Evolutionary conservation across 2,329 filamentous ascomycete genomes (phyloP), one percentile per base, ranked within the genome.

Genomic region (Lachnellula arida): DNA sequence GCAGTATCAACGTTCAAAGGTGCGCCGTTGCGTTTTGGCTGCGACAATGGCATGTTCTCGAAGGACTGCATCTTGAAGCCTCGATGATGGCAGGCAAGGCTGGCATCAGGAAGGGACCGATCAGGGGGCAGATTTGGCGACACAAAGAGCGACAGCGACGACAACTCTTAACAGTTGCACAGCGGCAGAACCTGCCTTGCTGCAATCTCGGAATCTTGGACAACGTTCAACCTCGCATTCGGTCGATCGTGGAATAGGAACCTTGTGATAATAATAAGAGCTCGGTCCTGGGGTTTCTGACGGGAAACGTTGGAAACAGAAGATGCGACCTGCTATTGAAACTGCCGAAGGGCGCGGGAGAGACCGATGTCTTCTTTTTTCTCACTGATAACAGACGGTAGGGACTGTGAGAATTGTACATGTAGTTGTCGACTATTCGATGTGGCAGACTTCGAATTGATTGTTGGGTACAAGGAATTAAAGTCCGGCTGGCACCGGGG

Each of bases 1-100:
- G 61, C 61, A 46, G 66, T 65, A 54, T 69, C 65, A 37, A 68
- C 42, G 47, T 67, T 67, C 50, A 69, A 53, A 28, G 64, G 62
- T 28, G 63, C 60, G 43, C 67, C 65, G 43, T 61, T 58, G 44
- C 66, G 66, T 61, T 65, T 67, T 55, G 63, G 59, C n/a, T 64
- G 58, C 28, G 64, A 57, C 40, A 55, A 56, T 25, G 60, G 55
- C 49, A 47, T 55, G 46, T 66, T 64, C 49, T 67, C 66, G 56
- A 59, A 57, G 4, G 63, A 64, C 53, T 67, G 67, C 65, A 68
- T 68, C 46, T 60, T 63, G 60, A 46, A 46, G 51, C 53, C 49
- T 46, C 49, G 44, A 52, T 53, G 47, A 46, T 44, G 49, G 51
- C 50, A 56, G 57, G 51, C 52, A 56, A 55, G 52, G 46, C 42